Evolutionary conservation across 164 flowering plant species (phyloP).

Genomic region (Piper longum): DNA sequence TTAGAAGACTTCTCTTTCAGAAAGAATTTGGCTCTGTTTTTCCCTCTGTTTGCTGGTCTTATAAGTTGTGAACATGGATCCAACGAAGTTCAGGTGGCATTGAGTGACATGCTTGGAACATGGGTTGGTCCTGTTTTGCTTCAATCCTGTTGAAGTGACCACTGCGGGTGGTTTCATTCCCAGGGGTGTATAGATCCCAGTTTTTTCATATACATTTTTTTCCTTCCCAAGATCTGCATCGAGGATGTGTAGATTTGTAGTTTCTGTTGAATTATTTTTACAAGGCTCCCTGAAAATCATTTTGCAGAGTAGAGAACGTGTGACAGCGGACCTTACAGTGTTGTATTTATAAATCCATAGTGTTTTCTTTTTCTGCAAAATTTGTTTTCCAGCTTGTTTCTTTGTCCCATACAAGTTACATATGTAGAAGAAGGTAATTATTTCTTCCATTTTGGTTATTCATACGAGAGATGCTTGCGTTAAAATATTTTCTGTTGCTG

Average conservation of each 20-base stretch:
- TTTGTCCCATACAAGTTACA: not conserved
- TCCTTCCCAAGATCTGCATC: conserved; percentile 10
- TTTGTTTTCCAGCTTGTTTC: not conserved
- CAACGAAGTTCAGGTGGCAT: conserved; percentile 70
- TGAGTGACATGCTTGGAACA: conserved; percentile 68
- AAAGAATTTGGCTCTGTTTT: conserved; percentile 50
- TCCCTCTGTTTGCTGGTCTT: conserved; percentile 68
- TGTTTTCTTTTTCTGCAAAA: conserved; percentile 1
- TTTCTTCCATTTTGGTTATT: not conserved
- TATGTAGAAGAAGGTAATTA: no score
- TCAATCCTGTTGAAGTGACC: conserved; percentile 52
- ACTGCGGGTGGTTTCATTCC: not conserved
- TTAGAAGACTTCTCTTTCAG: conserved; percentile 47
- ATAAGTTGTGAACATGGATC: conserved; percentile 96
- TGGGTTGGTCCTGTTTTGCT: conserved; percentile 80
- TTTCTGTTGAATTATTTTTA: conserved; percentile 20
- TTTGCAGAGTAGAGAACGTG: conserved; percentile 12
- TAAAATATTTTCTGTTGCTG: not conserved
- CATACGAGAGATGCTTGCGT: not conserved
- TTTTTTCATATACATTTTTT: conserved; percentile 7
- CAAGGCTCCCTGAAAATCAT: conserved; percentile 3
- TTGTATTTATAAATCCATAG: conserved; percentile 19
- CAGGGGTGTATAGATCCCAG: conserved; percentile 19
- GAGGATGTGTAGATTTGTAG: conserved; percentile 33
- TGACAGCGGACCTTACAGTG: conserved; percentile 3